Evolutionary conservation across 2,329 filamentous ascomycete species (phyloP).

Genomic region (Nemania sp.): DNA sequence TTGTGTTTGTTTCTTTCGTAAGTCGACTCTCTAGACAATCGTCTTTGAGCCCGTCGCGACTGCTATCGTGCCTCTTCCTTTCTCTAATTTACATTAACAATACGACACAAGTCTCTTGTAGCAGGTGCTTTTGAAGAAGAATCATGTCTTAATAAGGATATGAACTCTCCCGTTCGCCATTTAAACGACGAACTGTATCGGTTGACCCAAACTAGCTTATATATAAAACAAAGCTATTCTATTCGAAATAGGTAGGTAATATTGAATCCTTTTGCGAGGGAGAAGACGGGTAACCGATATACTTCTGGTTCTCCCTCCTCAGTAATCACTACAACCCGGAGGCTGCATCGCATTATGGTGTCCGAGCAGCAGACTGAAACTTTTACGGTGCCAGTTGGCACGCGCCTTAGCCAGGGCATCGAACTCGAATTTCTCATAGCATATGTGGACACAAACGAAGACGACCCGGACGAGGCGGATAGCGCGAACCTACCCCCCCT

Average conservation of each 20-base stretch:
- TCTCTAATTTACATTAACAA: neutral
- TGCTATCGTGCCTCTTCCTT: slow-evolving; percentile 9
- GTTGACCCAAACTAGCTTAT: neutral
- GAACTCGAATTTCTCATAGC: slow-evolving; percentile 48
- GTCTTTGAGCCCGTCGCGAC: neutral
- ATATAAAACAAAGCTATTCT: neutral
- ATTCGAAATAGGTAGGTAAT: neutral
- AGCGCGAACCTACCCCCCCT: slow-evolving; percentile 44
- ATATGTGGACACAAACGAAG: slow-evolving; percentile 33
- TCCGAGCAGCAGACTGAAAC: slow-evolving; percentile 3
- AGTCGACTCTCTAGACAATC: neutral
- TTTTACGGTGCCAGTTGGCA: slow-evolving; percentile 40
- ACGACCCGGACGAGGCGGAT: slow-evolving; percentile 43
- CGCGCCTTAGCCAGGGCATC: slow-evolving; percentile 47
- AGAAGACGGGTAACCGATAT: slow-evolving; percentile 23
- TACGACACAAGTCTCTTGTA: neutral
- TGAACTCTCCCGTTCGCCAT: neutral
- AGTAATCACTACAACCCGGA: neutral
- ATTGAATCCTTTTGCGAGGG: slow-evolving; percentile 8
- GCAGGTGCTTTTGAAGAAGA: slow-evolving; percentile 9
- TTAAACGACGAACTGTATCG: neutral
- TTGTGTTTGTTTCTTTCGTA: slow-evolving; percentile 21
- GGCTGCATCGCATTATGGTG: slow-evolving; percentile 5
- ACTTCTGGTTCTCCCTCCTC: slow-evolving; percentile 14
- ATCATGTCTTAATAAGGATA: slow-evolving; percentile 2